phyloP scores from a whole-genome alignment of 768 basidiomycete species.

The Glaciozyma martinii region DNA sequence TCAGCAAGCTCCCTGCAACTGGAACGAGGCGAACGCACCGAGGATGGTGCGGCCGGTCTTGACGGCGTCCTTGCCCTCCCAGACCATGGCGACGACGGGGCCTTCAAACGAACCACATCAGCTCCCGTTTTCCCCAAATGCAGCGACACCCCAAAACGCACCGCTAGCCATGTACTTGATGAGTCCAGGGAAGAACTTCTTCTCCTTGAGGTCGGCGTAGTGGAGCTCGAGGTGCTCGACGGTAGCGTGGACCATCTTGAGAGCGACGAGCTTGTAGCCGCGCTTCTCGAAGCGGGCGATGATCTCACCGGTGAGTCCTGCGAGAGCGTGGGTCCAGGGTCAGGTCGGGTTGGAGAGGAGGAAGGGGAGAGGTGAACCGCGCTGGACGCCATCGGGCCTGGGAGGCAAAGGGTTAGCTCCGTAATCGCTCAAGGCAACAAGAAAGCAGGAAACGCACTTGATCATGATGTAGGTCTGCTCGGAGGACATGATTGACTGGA shows the following conservation, averaged over 20 bases:
- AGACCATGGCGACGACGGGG: constrained; percentile 91
- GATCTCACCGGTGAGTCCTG: constrained; percentile 81
- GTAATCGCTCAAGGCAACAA: background rate
- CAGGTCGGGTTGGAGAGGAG: background rate
- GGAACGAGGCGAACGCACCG: constrained; percentile 10
- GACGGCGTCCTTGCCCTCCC: constrained; percentile 63
- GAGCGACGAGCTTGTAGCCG: constrained; percentile 91
- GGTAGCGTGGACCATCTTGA: constrained; percentile 78
- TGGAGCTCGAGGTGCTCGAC: constrained; percentile 86
- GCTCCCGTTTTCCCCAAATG: background rate
- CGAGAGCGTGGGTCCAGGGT: background rate
- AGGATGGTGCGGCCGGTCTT: constrained; percentile 38
- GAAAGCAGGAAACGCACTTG: constrained; percentile 51
- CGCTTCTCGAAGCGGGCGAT: constrained; percentile 93
- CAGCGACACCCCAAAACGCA: background rate
- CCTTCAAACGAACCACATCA: constrained; percentile 43
- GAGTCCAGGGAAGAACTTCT: constrained; percentile 91
- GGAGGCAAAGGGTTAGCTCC: background rate
- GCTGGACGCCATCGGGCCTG: constrained; percentile 98
- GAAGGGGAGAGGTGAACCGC: constrained; percentile 42
- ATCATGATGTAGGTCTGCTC: constrained; percentile 85
- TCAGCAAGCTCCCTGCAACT: too few species aligned
- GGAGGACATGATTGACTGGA: too few species aligned
- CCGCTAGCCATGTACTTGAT: constrained; percentile 85
- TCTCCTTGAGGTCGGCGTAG: constrained; percentile 89